phyloP scores from a whole-genome alignment of 495 filamentous ascomycete genomes.

The Echria macrotheca region DNA sequence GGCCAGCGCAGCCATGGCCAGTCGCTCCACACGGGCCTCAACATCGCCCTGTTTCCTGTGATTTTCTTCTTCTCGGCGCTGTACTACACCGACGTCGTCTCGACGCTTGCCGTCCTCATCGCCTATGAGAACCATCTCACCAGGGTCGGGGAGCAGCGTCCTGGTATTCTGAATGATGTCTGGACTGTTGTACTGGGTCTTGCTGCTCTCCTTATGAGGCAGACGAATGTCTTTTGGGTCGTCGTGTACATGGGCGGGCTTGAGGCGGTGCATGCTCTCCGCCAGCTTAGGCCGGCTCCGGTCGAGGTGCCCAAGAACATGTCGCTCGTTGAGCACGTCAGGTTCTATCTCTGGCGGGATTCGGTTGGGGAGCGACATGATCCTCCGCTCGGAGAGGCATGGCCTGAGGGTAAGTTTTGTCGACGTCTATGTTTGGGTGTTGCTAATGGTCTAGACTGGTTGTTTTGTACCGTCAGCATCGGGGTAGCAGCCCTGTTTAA shows the following conservation, averaged over 20 bases:
- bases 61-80: conserved; percentile 92
- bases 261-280: conserved; percentile 51
- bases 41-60: conserved; percentile 80
- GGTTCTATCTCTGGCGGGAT: conserved; percentile 30
- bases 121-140: conserved; percentile 59
- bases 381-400: conserved; percentile 49
- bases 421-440: background rate
- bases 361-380: conserved; percentile 60
- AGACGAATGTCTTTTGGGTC: conserved; percentile 97
- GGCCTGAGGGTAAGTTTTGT: conserved; percentile 47
- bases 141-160: conserved; percentile 23
- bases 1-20: background rate
- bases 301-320: conserved; percentile 13
- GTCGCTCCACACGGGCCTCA: conserved; percentile 61
- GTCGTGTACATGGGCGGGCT: conserved; percentile 77
- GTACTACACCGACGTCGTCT: conserved; percentile 87
- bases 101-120: conserved; percentile 60
- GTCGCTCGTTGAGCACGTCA: conserved; percentile 19
- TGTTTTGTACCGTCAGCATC: conserved; percentile 54
- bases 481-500: conserved; percentile 51
- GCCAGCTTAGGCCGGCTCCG: conserved; percentile 28
- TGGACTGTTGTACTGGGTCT: conserved; percentile 53
- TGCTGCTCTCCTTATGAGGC: conserved; percentile 66
- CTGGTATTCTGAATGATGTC: conserved; percentile 28
- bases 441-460: conserved; percentile 28